Percentiles rank a stretch among this genome's conserved stretches.
phyloP scores from a whole-genome alignment of 805 yeast genomes.

The Candida argentea region DNA sequence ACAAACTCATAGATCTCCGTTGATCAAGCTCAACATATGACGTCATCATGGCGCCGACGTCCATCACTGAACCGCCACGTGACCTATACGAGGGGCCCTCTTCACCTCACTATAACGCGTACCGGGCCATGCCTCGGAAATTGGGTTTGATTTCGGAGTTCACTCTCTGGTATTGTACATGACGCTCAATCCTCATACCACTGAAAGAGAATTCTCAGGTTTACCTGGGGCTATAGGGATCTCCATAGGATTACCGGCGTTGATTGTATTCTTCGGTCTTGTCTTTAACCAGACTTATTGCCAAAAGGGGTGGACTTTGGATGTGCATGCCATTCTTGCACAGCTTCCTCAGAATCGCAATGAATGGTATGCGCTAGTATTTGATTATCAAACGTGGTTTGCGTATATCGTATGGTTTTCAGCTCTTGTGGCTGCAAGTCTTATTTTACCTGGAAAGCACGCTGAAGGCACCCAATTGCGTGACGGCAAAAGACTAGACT shows the following conservation, averaged over 20 bases:
- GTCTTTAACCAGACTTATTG: constrained; percentile 52
- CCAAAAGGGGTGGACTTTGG: constrained; percentile 37
- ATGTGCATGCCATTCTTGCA: constrained; percentile 24
- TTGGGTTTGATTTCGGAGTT: too few relatives aligned
- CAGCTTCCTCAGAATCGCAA: constrained; percentile 22
- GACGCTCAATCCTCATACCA: constrained; percentile 59
- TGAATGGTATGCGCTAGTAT: constrained; percentile 18
- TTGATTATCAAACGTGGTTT: constrained; percentile 44
- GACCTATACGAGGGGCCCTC: too few relatives aligned
- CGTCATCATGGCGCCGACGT: too few relatives aligned
- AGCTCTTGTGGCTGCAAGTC: constrained; percentile 52
- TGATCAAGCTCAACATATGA: too few relatives aligned
- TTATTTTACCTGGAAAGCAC: constrained; percentile 51
- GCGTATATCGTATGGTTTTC: constrained; percentile 69
- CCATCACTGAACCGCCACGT: too few relatives aligned
- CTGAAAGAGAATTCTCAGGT: constrained; percentile 70
- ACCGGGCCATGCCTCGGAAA: too few relatives aligned
- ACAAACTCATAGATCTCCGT: too few relatives aligned
- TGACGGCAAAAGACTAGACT: constrained; percentile 61
- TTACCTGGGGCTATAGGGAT: constrained; percentile 60
- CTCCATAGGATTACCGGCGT: constrained; percentile 54
- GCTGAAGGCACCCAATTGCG: constrained; percentile 61
- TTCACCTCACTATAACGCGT: too few relatives aligned
- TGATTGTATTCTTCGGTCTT: constrained; percentile 50
- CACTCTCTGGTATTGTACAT: background rate